phyloP scores from a whole-genome alignment of 1,139 yeast genomes.

The Eremothecium coryli region DNA sequence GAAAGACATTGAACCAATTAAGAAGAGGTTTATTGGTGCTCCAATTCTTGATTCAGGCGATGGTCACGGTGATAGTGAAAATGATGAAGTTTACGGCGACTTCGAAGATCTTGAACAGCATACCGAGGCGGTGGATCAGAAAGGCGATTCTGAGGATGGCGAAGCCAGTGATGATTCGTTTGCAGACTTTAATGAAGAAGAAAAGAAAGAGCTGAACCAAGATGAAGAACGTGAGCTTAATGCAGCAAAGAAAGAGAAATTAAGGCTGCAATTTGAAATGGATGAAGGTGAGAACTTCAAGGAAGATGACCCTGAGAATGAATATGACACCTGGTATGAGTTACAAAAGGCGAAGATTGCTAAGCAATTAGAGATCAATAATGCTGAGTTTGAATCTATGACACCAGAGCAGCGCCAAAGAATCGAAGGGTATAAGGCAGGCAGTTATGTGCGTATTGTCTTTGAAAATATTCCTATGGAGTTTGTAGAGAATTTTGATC shows the following conservation, averaged over 20 bases:
- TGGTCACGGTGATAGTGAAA: conserved; percentile 36
- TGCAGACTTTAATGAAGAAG: conserved; percentile 48
- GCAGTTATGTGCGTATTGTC: conserved; percentile 85
- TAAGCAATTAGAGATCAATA: conserved; percentile 89
- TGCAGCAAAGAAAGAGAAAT: conserved; percentile 82
- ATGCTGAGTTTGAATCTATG: conserved; percentile 65
- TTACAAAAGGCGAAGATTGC: conserved; percentile 95
- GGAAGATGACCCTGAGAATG: conserved; percentile 64
- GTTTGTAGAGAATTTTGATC: conserved; percentile 76
- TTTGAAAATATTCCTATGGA: conserved; percentile 84
- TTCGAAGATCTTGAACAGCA: conserved; percentile 66
- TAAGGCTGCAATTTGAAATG: conserved; percentile 82
- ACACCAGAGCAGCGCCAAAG: conserved; percentile 65
- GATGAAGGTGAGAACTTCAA: conserved; percentile 75
- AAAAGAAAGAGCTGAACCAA: conserved; percentile 38
- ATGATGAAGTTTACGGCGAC: conserved; percentile 60
- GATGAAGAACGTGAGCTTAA: conserved; percentile 69
- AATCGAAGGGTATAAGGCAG: conserved; percentile 89
- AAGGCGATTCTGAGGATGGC: conserved; percentile 27
- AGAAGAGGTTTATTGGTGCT: conserved; percentile 55
- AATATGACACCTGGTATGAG: conserved; percentile 93
- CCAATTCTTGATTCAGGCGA: conserved; percentile 40
- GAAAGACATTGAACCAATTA: conserved; percentile 39
- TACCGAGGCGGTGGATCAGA: conserved; percentile 10
- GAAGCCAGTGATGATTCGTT: conserved; percentile 38